Evolutionary conservation across 257 asterid species (phyloP).

Genomic region (Galeopsis tetrahit): DNA sequence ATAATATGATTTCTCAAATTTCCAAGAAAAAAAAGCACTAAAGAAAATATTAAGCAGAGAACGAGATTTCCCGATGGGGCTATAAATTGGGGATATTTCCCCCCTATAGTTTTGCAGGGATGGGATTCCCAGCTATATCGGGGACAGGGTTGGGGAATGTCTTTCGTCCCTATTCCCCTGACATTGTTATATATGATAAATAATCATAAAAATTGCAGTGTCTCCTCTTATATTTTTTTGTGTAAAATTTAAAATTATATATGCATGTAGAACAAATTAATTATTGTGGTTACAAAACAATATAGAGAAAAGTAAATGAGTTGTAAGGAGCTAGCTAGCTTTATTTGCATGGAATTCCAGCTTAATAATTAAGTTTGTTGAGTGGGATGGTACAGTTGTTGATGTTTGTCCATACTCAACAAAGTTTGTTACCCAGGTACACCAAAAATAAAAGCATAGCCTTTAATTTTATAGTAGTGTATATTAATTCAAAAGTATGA

Average conservation of each 20-base stretch:
- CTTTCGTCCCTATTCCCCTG: too few species aligned
- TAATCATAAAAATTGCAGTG: not conserved
- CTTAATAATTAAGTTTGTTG: conserved; percentile 18
- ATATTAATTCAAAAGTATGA: conserved; percentile 5
- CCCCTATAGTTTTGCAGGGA: too few species aligned
- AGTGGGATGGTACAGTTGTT: conserved; percentile 50
- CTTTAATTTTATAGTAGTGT: not conserved
- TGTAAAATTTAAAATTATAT: not conserved
- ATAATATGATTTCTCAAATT: too few species aligned
- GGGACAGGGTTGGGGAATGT: too few species aligned
- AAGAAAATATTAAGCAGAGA: too few species aligned
- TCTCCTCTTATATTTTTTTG: not conserved
- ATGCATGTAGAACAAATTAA: not conserved
- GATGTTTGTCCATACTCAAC: conserved; percentile 36
- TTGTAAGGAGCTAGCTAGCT: not conserved
- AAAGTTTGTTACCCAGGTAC: conserved; percentile 32
- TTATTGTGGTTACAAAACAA: not conserved
- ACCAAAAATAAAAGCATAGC: not conserved
- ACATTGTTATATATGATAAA: too few species aligned
- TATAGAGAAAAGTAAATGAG: not conserved
- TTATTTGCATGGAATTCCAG: conserved; percentile 32
- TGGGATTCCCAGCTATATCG: too few species aligned
- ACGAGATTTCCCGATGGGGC: too few species aligned
- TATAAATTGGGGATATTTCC: too few species aligned
- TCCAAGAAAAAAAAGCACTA: too few species aligned